A percentile compares a stretch with the other conserved stretches of the same genome.
Conservation (phyloP, 1,284 basidiomycete species). For the Ganoderma multipileum region DNA sequence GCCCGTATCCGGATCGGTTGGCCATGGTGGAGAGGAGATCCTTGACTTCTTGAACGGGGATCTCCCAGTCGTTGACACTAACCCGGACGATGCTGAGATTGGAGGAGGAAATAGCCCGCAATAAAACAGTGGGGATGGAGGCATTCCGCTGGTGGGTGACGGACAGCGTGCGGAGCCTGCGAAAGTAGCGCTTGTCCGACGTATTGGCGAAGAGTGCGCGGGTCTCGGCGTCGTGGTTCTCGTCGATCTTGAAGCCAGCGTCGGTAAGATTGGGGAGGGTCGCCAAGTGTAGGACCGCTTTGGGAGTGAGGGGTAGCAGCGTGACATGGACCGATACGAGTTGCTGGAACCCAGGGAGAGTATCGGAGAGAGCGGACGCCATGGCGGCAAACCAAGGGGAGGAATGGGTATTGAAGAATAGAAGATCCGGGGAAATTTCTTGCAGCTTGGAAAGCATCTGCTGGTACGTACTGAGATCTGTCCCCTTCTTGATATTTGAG, state of each 20-base stretch:
- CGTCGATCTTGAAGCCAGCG: neutral
- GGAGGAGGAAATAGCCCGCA: neutral
- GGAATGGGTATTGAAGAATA: neutral
- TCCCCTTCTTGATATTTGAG: neutral
- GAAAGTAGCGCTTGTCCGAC: neutral
- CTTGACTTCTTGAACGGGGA: neutral
- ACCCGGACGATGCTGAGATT: neutral
- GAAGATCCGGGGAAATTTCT: neutral
- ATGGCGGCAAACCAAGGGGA: neutral
- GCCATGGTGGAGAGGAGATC: neutral
- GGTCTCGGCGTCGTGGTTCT: neutral
- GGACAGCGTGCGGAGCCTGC: neutral
- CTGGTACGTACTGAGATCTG: neutral
- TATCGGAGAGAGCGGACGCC: neutral
- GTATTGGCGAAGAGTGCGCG: neutral
- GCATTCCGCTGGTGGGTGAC: neutral
- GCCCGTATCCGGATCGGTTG: neutral
- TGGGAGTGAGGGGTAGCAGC: neutral
- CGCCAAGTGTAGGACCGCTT: neutral
- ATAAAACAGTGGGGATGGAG: neutral
- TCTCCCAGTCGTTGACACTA: neutral
- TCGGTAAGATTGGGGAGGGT: neutral
- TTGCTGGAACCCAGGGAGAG: neutral
- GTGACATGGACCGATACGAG: neutral
- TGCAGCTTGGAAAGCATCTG: neutral